Evolutionary conservation across 148 eudicot species (phyloP), one percentile per base, ranked within the genome.

Genomic region (Chenopodium quinoa): DNA sequence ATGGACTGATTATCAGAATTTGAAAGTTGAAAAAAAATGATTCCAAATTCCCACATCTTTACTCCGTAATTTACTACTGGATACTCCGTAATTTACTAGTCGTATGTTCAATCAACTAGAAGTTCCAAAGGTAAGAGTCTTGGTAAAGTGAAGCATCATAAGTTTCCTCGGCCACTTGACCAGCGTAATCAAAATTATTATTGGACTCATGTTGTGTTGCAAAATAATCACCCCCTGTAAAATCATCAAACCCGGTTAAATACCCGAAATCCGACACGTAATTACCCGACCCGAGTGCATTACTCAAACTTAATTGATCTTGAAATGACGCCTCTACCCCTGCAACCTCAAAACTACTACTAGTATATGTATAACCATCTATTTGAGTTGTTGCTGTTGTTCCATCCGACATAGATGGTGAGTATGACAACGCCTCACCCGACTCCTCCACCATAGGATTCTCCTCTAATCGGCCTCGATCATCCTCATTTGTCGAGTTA

Each of bases 171-270:
- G 89, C 88, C 2, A 81, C 89, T 10, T 32, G 20, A 37, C 29
- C 40, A 44, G 4, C 68, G 68, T 19, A 68, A 20, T 71, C 80
- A 62, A 63, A 80, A 70, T 71, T 71, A 31, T 60, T 22, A 14
- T 16, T 13, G 0, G 63, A 40, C 17, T 86, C 79, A 8, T 81
- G 88, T 10, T 77, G 87, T 20, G 85, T 44, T 12, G 76, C 32
- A 60, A 37, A 87, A 79, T 84, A 89, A 2, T 80, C 83, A 40
- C 65, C 80, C 2, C 65, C 4, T 25, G 37, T 65, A 48, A 82
- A 88, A 47, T 92, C 91, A 63, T 91, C 90, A 47, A 88, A 94
- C n/a, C 88, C 97, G 52, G 92, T 31, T 68, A 82, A 88, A 40
- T 85, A 76, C 19, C 88, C 97, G 34, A 81, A 93, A 14, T 88